Base-by-base conservation (phyloP, 1,284 basidiomycete genomes). In the Vanrija pseudolonga region DNA sequence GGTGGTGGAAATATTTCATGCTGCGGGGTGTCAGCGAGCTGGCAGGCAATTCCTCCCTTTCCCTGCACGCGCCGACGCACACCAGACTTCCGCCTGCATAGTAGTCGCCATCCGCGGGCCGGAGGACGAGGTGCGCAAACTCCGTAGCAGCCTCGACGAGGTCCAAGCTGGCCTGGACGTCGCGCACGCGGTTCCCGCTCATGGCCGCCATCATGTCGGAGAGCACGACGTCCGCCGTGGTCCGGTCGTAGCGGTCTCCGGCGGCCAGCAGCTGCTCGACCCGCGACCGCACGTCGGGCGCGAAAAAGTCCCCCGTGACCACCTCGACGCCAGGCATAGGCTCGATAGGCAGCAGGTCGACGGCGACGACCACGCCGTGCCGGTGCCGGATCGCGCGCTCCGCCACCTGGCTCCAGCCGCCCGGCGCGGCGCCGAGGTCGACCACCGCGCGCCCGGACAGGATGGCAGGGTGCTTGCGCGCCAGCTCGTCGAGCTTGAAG, bases 381-480 rank as follows among this genome's bases (percentile, higher is more conserved):
- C 43, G 45, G 15, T 42, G 39, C 9, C 52, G 51, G 22, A 56
- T 45, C 11, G 47, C 49, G 8, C 51, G 42, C 23, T 57, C 55
- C 1, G 60, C 85, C 19, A 90, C 88, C 66, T 93, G 89, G 54
- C 85, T 86, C 90, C 90, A 93, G 0, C 90, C 89, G 6, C 90
- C 90, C 0, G 90, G 90, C 1, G 90, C 89, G 1, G 87, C 88
- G 32, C 90, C 90, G 23, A 94, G 81, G 72, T 93, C 90, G 2
- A 92, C 83, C 0, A 92, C 84, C 19, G 82, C 78, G 5, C 79
- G 77, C 6, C 76, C 61, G 0, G 55, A 56, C 41, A 89, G 76
- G 55, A 90, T 82, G 3, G 73, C 61, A 5, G 67, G 69, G 45
- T 74, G 64, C 46, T 62, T 67, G 14, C 50, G 41, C 4, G 63